phyloP scores from a whole-genome alignment of 2,329 filamentous ascomycete species.

The Beauveria sp. region DNA sequence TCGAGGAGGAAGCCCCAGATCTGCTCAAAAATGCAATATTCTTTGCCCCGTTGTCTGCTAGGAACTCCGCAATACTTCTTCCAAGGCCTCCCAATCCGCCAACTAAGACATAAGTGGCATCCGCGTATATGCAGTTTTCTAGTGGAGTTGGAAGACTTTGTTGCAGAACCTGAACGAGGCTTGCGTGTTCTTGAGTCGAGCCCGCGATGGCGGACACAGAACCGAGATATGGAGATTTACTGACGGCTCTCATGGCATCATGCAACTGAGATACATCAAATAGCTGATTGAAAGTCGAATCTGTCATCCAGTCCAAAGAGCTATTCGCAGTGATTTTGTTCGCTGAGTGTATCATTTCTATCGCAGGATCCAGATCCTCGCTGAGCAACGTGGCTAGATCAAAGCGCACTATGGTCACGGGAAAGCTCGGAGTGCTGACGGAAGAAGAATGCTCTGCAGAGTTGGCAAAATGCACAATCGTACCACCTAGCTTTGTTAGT shows the following conservation, averaged over 20 bases:
- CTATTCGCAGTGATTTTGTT: conserved; percentile 7
- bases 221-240: conserved; percentile 1
- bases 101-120: conserved; percentile 45
- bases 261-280: conserved; percentile 19
- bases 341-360: conserved; percentile 20
- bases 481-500: conserved; percentile 21
- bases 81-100: conserved; percentile 53
- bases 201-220: conserved; percentile 8
- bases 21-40: conserved; percentile 48
- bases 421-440: conserved; percentile 11
- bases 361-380: conserved; percentile 25
- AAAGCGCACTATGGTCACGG: conserved; percentile 24
- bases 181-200: background rate
- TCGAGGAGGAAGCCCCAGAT: conserved; percentile 28
- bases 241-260: conserved; percentile 21
- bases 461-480: conserved; percentile 24
- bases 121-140: conserved; percentile 23
- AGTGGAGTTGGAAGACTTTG: conserved; percentile 18
- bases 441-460: conserved; percentile 14
- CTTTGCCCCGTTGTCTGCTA: conserved; percentile 42
- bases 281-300: background rate
- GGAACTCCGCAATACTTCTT: conserved; percentile 41
- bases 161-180: background rate
- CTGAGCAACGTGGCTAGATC: conserved; percentile 25
- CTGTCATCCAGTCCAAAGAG: background rate